A percentile compares a stretch with the other conserved stretches of the same genome.
Evolutionary conservation across 306 rosid genomes (phyloP).

Genomic region (Cucumis melo): DNA sequence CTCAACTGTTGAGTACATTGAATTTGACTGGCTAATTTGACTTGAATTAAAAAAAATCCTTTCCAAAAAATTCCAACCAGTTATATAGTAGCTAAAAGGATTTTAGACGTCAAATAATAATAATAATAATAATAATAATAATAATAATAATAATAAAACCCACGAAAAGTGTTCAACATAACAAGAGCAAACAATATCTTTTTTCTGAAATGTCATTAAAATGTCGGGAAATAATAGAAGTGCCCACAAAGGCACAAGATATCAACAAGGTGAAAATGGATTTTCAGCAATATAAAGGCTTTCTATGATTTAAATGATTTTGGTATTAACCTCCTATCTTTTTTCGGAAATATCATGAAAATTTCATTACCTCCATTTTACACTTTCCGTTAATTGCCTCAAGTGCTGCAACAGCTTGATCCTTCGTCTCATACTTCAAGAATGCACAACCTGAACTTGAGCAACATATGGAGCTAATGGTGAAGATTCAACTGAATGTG

Average conservation of each 20-base stretch:
- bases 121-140: too few relatives aligned
- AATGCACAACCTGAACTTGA: slow-evolving; percentile 73
- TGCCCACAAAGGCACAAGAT: neutral
- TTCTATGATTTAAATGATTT: neutral
- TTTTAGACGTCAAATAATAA: neutral
- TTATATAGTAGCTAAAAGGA: neutral
- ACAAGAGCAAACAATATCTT: neutral
- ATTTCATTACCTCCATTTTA: slow-evolving; percentile 76
- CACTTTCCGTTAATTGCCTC: slow-evolving; percentile 79
- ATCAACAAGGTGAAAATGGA: neutral
- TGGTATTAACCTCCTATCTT: neutral
- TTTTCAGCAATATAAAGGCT: neutral
- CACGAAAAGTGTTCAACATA: neutral
- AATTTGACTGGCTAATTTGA: neutral
- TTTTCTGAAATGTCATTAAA: neutral
- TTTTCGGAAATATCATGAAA: too few relatives aligned
- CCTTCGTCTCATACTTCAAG: slow-evolving; percentile 88
- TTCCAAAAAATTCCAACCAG: neutral
- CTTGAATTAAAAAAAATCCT: neutral
- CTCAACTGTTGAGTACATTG: neutral
- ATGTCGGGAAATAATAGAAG: neutral
- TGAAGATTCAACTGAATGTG: slow-evolving; percentile 1
- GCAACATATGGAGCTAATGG: slow-evolving; percentile 3
- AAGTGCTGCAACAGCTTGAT: slow-evolving; percentile 80
- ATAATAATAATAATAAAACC: too few relatives aligned